A percentile compares a stretch with the other conserved stretches of the same genome.
Evolutionary conservation across 176 grass and related monocot species (phyloP).

Genomic region (Zea luxurians): DNA sequence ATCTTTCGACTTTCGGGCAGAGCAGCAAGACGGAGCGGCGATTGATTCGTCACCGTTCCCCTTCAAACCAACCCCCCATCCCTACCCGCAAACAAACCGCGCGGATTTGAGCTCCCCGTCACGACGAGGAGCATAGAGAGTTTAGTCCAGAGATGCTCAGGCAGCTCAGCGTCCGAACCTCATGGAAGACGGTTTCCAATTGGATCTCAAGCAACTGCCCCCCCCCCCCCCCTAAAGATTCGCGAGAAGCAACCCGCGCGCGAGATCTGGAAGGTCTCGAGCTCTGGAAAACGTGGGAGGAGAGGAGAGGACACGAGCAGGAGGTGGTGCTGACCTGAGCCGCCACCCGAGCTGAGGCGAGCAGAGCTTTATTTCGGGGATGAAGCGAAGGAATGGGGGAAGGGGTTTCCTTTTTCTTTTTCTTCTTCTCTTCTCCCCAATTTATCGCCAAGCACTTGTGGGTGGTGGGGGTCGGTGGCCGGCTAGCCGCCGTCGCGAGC

Average conservation of each 20-base stretch:
- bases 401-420: conserved; percentile 1
- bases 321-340: conserved; percentile 38
- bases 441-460: conserved; percentile 37
- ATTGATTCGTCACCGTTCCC: background rate
- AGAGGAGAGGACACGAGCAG: background rate
- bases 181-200: background rate
- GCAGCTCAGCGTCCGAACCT: background rate
- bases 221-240: background rate
- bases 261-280: conserved; percentile 28
- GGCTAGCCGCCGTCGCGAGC: conserved; percentile 26
- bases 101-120: background rate
- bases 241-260: conserved; percentile 9
- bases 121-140: background rate
- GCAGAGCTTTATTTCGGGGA: background rate
- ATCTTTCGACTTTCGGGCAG: background rate
- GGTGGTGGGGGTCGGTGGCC: background rate
- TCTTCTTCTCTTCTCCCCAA: conserved; percentile 40
- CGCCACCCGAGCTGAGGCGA: background rate
- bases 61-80: background rate
- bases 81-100: background rate
- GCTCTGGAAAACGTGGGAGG: conserved; percentile 21
- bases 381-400: background rate
- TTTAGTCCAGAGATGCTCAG: background rate
- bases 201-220: background rate
- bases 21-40: conserved; percentile 4